Conservation (phyloP, 257 asterid species). For the Ballota nigra region DNA sequence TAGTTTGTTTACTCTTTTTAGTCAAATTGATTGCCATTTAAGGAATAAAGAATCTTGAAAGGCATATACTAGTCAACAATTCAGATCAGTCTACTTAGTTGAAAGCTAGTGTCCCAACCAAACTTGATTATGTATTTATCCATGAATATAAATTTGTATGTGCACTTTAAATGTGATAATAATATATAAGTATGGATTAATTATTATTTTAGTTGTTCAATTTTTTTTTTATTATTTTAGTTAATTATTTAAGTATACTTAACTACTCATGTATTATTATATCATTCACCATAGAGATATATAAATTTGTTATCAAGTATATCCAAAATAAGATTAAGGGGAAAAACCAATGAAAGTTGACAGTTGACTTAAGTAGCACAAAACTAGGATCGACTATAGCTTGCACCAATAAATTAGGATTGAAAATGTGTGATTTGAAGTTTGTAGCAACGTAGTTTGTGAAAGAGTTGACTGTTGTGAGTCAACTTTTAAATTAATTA, state of each 20-base stretch:
- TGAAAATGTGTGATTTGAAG: background rate
- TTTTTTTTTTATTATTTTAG: no score
- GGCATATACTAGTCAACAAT: background rate
- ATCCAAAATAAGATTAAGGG: background rate
- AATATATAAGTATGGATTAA: no score
- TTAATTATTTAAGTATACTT: no score
- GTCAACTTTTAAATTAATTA: background rate
- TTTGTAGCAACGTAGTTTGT: background rate
- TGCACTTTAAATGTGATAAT: no score
- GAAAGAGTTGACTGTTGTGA: background rate
- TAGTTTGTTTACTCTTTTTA: background rate
- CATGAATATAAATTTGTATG: no score
- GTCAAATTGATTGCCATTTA: background rate
- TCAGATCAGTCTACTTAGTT: background rate
- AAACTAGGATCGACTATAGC: background rate
- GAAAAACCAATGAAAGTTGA: background rate
- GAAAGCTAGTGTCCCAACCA: background rate
- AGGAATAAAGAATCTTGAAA: background rate
- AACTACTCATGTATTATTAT: no score
- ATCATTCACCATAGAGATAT: no score
- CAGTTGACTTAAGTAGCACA: background rate
- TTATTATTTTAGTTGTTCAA: no score
- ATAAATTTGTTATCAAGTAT: no score
- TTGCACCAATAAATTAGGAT: background rate
- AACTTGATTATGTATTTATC: no score